Conservation (phyloP, 345 rosid species). For the Lepidium didymum region DNA sequence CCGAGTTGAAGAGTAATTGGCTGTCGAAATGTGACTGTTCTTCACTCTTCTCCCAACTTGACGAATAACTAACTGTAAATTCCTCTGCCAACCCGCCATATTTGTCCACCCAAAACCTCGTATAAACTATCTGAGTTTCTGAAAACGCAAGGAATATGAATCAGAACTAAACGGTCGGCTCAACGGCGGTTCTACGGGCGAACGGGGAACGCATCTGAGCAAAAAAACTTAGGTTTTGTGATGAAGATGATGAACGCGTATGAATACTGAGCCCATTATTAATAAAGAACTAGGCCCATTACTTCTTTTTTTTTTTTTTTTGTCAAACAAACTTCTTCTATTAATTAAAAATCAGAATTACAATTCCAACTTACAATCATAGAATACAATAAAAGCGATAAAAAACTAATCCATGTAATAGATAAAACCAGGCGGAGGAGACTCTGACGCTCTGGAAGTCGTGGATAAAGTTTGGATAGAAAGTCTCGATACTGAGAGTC, state of each 20-base stretch:
- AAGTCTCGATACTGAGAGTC: too few species aligned
- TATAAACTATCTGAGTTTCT: not conserved
- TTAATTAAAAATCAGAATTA: too few species aligned
- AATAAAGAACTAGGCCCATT: too few species aligned
- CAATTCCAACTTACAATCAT: too few species aligned
- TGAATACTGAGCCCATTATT: not conserved
- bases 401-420: too few species aligned
- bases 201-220: not conserved
- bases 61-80: conserved; percentile 44
- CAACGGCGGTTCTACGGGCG: not conserved
- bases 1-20: conserved; percentile 28
- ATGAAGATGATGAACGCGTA: not conserved
- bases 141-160: not conserved
- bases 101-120: not conserved
- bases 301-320: too few species aligned
- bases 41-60: conserved; percentile 41
- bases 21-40: conserved; percentile 21
- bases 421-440: too few species aligned
- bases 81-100: conserved; percentile 79
- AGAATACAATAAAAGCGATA: too few species aligned
- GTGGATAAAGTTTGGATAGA: too few species aligned
- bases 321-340: too few species aligned
- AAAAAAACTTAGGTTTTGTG: not conserved
- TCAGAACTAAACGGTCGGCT: not conserved
- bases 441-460: too few species aligned